A percentile compares a stretch with the other conserved stretches of the same genome.
phyloP scores from a whole-genome alignment of 2,329 filamentous ascomycete genomes.

The Apiospora rasikravindrae region DNA sequence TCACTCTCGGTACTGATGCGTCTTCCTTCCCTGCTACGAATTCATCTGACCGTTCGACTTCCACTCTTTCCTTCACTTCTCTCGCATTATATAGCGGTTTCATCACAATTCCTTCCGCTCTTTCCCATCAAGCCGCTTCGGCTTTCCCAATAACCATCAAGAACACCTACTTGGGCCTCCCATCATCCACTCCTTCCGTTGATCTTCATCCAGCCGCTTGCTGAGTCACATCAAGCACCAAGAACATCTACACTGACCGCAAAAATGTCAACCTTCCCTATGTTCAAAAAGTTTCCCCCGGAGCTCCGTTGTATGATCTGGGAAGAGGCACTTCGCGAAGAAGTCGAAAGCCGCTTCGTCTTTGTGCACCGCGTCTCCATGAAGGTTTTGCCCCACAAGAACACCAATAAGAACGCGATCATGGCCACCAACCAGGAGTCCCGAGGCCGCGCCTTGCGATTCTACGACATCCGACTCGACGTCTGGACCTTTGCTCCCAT shows the following conservation, averaged over 20 bases:
- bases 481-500: not conserved
- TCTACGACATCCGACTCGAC: not conserved
- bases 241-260: not conserved
- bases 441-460: not conserved
- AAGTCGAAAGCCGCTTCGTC: not conserved
- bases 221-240: too few relatives aligned
- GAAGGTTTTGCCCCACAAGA: not conserved
- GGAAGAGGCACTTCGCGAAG: not conserved
- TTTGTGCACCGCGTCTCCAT: not conserved
- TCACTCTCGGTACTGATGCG: not conserved
- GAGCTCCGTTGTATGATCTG: not conserved
- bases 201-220: not conserved
- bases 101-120: not conserved
- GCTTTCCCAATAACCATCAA: too few relatives aligned
- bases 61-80: too few relatives aligned
- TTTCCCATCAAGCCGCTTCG: not conserved
- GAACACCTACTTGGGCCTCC: too few relatives aligned
- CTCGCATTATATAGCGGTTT: not conserved
- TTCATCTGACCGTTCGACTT: not conserved
- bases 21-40: not conserved
- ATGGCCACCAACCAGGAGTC: not conserved
- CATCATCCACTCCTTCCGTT: not conserved
- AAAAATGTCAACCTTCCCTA: not conserved
- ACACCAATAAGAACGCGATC: not conserved
- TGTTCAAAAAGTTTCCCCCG: not conserved